Conservation (phyloP, 768 basidiomycete species). For the Leucosporidium scottii region DNA sequence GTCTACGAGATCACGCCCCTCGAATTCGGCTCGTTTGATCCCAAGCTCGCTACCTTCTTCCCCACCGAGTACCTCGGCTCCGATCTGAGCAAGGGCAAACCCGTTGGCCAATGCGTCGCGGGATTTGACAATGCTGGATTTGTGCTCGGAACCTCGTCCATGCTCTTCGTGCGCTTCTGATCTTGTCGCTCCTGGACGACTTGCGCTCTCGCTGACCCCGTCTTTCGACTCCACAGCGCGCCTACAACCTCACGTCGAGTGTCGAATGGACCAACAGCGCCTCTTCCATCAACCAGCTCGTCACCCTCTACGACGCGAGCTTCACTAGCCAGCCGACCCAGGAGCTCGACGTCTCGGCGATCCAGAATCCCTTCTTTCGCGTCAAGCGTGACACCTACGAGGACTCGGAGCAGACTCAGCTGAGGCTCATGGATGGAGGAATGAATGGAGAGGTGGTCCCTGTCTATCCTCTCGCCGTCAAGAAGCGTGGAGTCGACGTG, state of each 20-base stretch:
- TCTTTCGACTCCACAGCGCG: not conserved
- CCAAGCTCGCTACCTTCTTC: constrained; percentile 55
- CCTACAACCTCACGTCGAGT: not conserved
- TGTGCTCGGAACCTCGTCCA: constrained; percentile 61
- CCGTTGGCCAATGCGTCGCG: constrained; percentile 19
- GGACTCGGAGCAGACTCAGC: constrained; percentile 51
- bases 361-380: constrained; percentile 35
- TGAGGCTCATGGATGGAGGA: constrained; percentile 65
- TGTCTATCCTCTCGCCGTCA: constrained; percentile 62
- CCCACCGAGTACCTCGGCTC: not conserved
- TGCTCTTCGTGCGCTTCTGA: constrained; percentile 35
- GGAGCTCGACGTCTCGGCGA: constrained; percentile 1
- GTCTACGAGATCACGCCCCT: constrained; percentile 29
- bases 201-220: not conserved
- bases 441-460: constrained; percentile 65
- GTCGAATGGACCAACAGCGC: not conserved
- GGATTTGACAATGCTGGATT: constrained; percentile 45
- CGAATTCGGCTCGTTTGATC: constrained; percentile 61
- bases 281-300: not conserved
- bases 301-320: not conserved
- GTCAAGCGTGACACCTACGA: constrained; percentile 50
- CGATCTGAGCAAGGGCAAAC: not conserved
- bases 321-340: not conserved
- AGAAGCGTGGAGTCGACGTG: constrained; percentile 60
- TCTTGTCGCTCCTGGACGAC: too few relatives aligned